Base-by-base conservation (phyloP, 139 green algal species). In the Chlamydomonas incerta region DNA sequence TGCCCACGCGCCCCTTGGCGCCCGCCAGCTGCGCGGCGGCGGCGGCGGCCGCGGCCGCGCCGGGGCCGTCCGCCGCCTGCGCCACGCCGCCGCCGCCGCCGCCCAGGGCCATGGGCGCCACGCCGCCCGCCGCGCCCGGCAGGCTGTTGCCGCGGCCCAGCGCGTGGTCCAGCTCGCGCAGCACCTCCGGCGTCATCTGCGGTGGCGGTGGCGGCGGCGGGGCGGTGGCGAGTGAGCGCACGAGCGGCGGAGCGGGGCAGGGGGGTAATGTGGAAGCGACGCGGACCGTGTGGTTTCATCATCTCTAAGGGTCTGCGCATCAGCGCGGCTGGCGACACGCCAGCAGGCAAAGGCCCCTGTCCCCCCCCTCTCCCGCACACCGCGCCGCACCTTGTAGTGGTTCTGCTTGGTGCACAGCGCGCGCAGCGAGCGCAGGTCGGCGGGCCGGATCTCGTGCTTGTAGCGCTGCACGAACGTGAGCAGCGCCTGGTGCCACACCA, bases 401-500 rank as follows among this genome's bases (percentile, higher is more conserved):
- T 94, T 87, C 90, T 99, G 96, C 69, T 65, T 76, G 50, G 85
- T 90, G 71, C 94, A 93, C 82, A 99, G 92, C 85, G 92, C 88
- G 52, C 90, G 88, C 72, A 99, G 89, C 35, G 89, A 86, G 46
- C 87, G 87, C 88, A 96, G 95, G 90, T 99, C 96, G 80, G 97
- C 94, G 20, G 85, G 81, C 0, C 92, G 85, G 47, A 99, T 93
- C 87, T 99, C 95, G 41, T 96, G 88, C 94, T 99, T 99, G 88
- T 98, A 98, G 74, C 96, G 86, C 90, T 99, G 97, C 72, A 99
- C 92, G 83, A 99, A 99, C 85, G 87, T 95, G 28, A 99, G 95
- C 83, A 99, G 88, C 11, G 90, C 87, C 88, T 99, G 97, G 87
- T 99, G 98, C 98, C 98, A 99, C 58, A 99, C 95, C n/a, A 99